phyloP scores from a whole-genome alignment of 140 eudicot genomes.

The Ambrosia hybrid region DNA sequence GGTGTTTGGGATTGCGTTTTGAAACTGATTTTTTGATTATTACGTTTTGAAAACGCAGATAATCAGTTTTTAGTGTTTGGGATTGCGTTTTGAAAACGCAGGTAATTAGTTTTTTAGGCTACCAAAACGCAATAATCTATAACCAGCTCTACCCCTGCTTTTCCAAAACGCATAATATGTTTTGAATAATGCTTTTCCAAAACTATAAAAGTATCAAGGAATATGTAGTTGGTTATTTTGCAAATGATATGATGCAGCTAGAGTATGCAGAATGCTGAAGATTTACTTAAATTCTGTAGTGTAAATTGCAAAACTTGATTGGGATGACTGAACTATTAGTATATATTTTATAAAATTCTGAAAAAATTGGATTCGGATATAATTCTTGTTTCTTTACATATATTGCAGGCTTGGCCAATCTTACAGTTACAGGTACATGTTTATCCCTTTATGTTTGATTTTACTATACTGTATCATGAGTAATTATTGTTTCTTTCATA shows the following conservation, averaged over 20 bases:
- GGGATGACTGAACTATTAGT: background rate
- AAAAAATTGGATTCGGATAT: conserved; percentile 4
- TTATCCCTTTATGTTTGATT: conserved; percentile 1
- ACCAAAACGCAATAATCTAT: no score
- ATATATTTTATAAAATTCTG: background rate
- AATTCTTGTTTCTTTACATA: conserved; percentile 20
- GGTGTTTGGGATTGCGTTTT: no score
- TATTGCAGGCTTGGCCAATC: conserved; percentile 83
- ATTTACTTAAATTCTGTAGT: background rate
- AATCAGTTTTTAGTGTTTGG: no score
- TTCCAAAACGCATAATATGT: no score
- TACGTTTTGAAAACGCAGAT: no score
- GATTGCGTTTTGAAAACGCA: no score
- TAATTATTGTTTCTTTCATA: no score
- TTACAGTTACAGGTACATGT: conserved; percentile 66
- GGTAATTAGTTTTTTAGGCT: no score
- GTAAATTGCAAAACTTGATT: background rate
- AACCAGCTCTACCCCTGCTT: no score
- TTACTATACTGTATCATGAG: no score
- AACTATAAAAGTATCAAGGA: background rate
- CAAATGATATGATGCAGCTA: conserved; percentile 4
- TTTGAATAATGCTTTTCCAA: no score
- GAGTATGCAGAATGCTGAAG: background rate
- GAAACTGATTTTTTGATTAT: no score
- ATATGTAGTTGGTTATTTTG: conserved; percentile 4